These are phyloP conservation scores for Colletotrichum viniferum DNA, from an alignment of 2,329 filamentous ascomycete species.

Conservation along the genomic window DNA sequence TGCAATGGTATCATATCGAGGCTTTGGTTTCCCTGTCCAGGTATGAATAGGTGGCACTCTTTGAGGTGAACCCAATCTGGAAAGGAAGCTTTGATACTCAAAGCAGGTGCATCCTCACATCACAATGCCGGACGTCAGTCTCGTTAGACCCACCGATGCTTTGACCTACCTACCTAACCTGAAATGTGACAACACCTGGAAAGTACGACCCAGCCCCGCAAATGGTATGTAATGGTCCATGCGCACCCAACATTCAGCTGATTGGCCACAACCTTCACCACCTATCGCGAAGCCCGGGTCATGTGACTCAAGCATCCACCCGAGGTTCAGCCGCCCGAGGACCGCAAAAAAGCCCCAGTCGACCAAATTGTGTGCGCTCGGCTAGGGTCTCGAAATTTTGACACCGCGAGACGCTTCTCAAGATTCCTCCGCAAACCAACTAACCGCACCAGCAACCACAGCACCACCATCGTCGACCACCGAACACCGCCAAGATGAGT, in stretches of 20 bases:
- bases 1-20: too few relatives aligned
- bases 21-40: too few relatives aligned
- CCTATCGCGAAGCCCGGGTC: neutral
- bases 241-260: neutral
- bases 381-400: conserved; percentile 13
- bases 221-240: neutral
- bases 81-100: too few relatives aligned
- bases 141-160: too few relatives aligned
- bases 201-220: too few relatives aligned
- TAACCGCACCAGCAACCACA: conserved; percentile 20
- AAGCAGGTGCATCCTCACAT: too few relatives aligned
- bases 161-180: too few relatives aligned
- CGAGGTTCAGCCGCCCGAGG: neutral
- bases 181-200: too few relatives aligned
- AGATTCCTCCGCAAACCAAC: conserved; percentile 18
- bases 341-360: neutral
- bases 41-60: too few relatives aligned
- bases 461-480: conserved; percentile 24
- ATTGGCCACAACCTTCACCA: neutral
- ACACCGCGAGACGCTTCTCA: neutral
- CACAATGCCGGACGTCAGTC: too few relatives aligned
- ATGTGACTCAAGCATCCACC: neutral
- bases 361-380: conserved; percentile 12
- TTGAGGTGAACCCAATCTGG: too few relatives aligned
- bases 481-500: conserved; percentile 61